Conservation (phyloP, 352 stramenopile genomes). For the Phytophthora meadii region DNA sequence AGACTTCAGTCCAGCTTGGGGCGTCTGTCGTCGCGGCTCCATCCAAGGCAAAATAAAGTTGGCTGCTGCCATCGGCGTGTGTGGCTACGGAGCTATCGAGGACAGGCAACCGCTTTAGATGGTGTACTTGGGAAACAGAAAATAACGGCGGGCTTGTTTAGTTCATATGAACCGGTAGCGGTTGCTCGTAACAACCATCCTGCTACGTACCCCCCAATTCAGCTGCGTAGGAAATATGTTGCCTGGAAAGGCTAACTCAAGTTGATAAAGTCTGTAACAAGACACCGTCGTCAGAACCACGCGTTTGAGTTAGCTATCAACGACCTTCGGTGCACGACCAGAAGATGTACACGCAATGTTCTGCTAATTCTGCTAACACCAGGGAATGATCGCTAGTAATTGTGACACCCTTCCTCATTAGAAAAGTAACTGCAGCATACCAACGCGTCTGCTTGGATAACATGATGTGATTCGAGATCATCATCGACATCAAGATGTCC, state of each 20-base stretch:
- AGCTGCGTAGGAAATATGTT: constrained; percentile 1
- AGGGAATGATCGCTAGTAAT: constrained; percentile 22
- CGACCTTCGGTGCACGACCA: constrained; percentile 1
- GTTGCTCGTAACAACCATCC: not conserved
- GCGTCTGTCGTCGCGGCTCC: constrained; percentile 3
- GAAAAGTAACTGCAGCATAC: not conserved
- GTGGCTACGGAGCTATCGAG: constrained; percentile 13
- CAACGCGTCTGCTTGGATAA: not conserved
- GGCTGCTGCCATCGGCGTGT: constrained; percentile 4
- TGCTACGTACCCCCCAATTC: not conserved
- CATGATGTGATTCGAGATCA: constrained; percentile 4
- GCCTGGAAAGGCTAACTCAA: not conserved
- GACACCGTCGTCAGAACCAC: not conserved
- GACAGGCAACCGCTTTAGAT: constrained; percentile 9
- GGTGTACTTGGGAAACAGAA: constrained; percentile 14
- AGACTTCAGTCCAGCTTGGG: constrained; percentile 27
- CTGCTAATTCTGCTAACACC: not conserved
- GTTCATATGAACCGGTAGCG: not conserved
- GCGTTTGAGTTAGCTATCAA: not conserved
- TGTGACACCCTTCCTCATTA: not conserved
- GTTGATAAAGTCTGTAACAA: not conserved
- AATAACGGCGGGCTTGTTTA: not conserved
- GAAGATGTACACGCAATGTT: constrained; percentile 8
- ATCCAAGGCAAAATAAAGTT: constrained; percentile 10
- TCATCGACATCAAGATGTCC: constrained; percentile 3